phyloP scores from a whole-genome alignment of 495 filamentous ascomycete genomes.

The Hypoxylon fuscum region DNA sequence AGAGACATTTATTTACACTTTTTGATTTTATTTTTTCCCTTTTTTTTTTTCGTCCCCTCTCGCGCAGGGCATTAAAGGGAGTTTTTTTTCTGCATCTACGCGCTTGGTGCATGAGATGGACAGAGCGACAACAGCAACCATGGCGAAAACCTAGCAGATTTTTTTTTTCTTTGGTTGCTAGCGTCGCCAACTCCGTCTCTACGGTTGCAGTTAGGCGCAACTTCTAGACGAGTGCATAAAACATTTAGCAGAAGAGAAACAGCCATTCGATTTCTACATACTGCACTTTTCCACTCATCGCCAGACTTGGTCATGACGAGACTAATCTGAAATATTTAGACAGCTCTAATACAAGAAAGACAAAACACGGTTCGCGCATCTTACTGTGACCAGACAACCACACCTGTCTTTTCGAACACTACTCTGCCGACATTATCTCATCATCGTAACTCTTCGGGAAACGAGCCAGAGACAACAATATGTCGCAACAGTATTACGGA shows the following conservation, averaged over 20 bases:
- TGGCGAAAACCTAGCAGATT: constrained; percentile 21
- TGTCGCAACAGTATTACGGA: constrained; percentile 76
- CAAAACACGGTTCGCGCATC: too few species aligned
- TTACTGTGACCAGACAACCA: too few species aligned
- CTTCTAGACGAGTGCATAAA: too few species aligned
- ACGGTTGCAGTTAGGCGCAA: not conserved
- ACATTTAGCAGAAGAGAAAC: too few species aligned
- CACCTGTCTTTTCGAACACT: too few species aligned
- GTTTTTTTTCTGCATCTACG: constrained; percentile 15
- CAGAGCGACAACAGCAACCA: constrained; percentile 17
- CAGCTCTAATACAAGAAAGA: constrained; percentile 3
- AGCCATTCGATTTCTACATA: too few species aligned
- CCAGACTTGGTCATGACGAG: constrained; percentile 5
- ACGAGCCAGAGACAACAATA: constrained; percentile 10
- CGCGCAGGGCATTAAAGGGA: constrained; percentile 6
- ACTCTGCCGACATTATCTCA: too few species aligned
- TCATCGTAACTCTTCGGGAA: not conserved
- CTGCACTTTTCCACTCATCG: too few species aligned
- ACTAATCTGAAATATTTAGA: constrained; percentile 18
- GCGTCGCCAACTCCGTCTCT: not conserved
- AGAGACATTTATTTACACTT: constrained; percentile 35
- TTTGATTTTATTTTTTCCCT: constrained; percentile 18
- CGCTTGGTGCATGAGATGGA: constrained; percentile 23
- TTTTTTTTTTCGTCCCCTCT: constrained; percentile 33
- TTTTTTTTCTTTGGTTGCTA: constrained; percentile 14